Evolutionary conservation across 306 rosid genomes (phyloP).

Genomic region (Pterocarpus macrocarpus): DNA sequence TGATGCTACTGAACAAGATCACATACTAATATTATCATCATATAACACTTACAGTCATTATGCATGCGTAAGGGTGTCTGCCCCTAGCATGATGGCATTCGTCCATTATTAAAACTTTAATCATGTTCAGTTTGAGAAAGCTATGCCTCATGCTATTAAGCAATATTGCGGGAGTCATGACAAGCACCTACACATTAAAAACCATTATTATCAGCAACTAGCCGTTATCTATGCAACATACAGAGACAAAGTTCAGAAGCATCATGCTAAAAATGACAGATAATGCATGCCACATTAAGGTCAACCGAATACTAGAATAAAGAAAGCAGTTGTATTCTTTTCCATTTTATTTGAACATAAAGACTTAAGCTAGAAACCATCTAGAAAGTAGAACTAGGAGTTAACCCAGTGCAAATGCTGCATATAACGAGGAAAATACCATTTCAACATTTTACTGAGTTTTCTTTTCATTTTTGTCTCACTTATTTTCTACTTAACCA

Average conservation of each 20-base stretch:
- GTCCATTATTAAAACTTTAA: constrained; percentile 81
- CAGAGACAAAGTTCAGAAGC: constrained; percentile 32
- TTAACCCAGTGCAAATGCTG: background rate
- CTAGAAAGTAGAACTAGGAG: background rate
- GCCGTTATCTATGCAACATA: background rate
- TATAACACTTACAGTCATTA: constrained; percentile 73
- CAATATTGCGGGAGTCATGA: constrained; percentile 87
- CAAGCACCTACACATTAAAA: constrained; percentile 70
- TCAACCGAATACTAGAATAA: constrained; percentile 2
- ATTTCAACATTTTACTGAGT: background rate
- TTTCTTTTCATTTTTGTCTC: background rate
- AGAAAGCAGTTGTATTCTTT: background rate
- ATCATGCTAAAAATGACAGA: background rate
- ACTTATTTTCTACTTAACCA: background rate
- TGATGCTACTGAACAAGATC: constrained; percentile 18
- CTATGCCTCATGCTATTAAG: constrained; percentile 73
- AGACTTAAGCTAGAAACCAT: background rate
- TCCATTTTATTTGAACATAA: background rate
- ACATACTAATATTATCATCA: background rate
- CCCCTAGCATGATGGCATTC: constrained; percentile 95
- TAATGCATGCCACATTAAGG: background rate
- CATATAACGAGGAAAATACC: constrained; percentile 12
- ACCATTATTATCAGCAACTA: constrained; percentile 13
- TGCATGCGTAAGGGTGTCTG: constrained; percentile 70
- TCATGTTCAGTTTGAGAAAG: constrained; percentile 74